Conservation (phyloP, 1,139 yeast species). For the Protomyces arabidopsidicola region DNA sequence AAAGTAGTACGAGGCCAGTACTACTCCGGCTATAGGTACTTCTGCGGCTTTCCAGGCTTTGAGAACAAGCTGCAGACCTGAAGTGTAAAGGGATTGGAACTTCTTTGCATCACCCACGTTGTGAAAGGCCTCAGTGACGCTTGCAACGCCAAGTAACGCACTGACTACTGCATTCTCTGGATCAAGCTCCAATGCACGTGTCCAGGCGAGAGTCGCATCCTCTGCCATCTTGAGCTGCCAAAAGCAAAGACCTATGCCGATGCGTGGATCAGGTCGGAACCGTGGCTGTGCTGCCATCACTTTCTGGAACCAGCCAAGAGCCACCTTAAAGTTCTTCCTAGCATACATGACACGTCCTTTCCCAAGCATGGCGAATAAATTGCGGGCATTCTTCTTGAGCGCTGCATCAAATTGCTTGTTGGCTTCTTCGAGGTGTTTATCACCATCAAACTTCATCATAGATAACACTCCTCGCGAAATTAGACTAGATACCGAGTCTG, state of each 20-base stretch:
- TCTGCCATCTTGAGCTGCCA: constrained; percentile 78
- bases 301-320: constrained; percentile 78
- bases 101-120: constrained; percentile 39
- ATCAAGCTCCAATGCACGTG: constrained; percentile 65
- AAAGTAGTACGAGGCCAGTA: constrained; percentile 54
- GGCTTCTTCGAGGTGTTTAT: constrained; percentile 33
- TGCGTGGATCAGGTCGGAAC: constrained; percentile 83
- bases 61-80: constrained; percentile 41
- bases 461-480: constrained; percentile 54
- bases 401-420: constrained; percentile 39
- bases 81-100: constrained; percentile 37
- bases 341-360: constrained; percentile 76
- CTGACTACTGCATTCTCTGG: constrained; percentile 59
- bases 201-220: constrained; percentile 80
- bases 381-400: constrained; percentile 44
- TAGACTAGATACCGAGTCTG: constrained; percentile 48
- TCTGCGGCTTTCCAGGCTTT: constrained; percentile 40
- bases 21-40: constrained; percentile 46
- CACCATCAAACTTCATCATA: constrained; percentile 33
- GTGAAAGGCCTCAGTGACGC: constrained; percentile 59
- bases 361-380: constrained; percentile 74
- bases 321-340: constrained; percentile 66
- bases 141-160: constrained; percentile 61
- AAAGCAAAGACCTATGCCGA: constrained; percentile 91
- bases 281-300: constrained; percentile 68